Conservation (phyloP, 1,284 basidiomycete species). For the Ceratobasidium sp. region DNA sequence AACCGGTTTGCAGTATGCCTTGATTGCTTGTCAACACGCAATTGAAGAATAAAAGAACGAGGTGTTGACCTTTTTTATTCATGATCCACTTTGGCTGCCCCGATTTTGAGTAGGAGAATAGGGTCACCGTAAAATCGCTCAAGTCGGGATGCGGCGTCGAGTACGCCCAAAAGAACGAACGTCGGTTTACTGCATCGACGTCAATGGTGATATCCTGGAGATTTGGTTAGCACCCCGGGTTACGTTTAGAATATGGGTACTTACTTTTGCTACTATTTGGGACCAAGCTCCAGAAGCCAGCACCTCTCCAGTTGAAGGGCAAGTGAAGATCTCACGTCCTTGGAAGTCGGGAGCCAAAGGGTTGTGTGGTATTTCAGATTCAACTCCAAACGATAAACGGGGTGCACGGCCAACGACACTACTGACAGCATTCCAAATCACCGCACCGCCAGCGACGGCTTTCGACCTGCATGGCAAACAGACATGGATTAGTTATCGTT, state of each 20-base stretch:
- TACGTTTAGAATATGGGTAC: no score
- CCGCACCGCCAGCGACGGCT: constrained; percentile 39
- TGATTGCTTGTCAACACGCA: neutral
- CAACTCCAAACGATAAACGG: neutral
- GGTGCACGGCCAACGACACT: constrained; percentile 21
- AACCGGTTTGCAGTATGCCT: neutral
- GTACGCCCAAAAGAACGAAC: neutral
- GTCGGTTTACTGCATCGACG: neutral
- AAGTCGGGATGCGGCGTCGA: neutral
- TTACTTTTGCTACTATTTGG: constrained; percentile 7
- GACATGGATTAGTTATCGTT: neutral
- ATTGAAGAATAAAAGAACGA: neutral
- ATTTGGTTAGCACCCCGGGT: neutral
- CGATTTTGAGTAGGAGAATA: neutral
- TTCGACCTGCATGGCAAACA: constrained; percentile 17
- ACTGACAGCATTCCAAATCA: constrained; percentile 23
- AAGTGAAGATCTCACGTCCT: neutral
- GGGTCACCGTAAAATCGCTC: neutral
- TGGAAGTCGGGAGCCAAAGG: neutral
- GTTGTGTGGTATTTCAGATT: neutral
- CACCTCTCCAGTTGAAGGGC: neutral
- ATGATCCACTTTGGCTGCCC: neutral
- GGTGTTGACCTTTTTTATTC: neutral
- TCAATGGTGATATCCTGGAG: constrained; percentile 8
- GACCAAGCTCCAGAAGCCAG: constrained; percentile 1